Percentiles rank a stretch among this genome's conserved stretches.
Evolutionary conservation across 805 yeast genomes (phyloP).

Genomic region (Wickerhamiella slavikovae): DNA sequence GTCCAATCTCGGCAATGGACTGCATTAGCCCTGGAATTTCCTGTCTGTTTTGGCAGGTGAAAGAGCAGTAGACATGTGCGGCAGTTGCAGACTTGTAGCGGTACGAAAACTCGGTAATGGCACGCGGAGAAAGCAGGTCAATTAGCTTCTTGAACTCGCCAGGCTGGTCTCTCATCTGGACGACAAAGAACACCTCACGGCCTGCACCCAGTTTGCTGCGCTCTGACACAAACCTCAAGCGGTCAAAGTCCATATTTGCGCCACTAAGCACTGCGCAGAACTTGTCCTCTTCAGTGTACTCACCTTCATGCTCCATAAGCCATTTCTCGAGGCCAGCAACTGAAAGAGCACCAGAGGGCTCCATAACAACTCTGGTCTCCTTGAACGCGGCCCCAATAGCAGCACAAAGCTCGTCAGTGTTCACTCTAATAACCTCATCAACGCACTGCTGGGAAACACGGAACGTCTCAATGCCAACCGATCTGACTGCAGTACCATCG

Average conservation of each 20-base stretch:
- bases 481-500: constrained; percentile 92
- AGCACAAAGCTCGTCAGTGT: constrained; percentile 89
- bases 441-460: constrained; percentile 54
- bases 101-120: constrained; percentile 87
- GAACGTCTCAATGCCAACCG: constrained; percentile 82
- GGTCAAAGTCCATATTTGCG: constrained; percentile 95
- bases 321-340: constrained; percentile 90
- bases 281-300: constrained; percentile 38
- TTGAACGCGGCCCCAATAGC: constrained; percentile 93
- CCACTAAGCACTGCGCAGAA: constrained; percentile 82
- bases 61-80: constrained; percentile 77
- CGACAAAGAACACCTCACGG: constrained; percentile 77
- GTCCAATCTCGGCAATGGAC: constrained; percentile 39
- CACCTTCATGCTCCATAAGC: constrained; percentile 29
- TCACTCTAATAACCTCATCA: constrained; percentile 74
- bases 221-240: constrained; percentile 87
- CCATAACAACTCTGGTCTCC: constrained; percentile 83
- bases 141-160: constrained; percentile 75
- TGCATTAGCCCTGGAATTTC: constrained; percentile 50
- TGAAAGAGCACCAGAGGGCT: constrained; percentile 92
- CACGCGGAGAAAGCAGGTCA: constrained; percentile 61
- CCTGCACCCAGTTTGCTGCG: constrained; percentile 98
- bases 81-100: constrained; percentile 31
- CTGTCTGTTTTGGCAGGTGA: constrained; percentile 52
- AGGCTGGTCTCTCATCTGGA: constrained; percentile 79